Evolutionary conservation across 2,329 filamentous ascomycete genomes (phyloP).

Genomic region (Delphinella strobiligena): DNA sequence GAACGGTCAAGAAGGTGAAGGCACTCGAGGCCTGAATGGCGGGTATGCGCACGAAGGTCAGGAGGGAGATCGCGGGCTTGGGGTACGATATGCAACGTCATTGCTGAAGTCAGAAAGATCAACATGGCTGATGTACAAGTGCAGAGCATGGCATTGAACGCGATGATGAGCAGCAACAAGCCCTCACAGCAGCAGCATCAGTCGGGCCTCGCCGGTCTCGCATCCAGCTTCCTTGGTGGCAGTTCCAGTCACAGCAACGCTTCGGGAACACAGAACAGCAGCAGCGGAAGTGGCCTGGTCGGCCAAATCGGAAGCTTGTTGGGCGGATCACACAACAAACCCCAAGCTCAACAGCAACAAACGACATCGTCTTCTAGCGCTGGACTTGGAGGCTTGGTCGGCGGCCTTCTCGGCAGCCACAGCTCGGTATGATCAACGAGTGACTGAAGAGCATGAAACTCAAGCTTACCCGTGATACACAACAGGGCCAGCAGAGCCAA

Average conservation of each 20-base stretch:
- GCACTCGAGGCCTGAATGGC: slow-evolving; percentile 16
- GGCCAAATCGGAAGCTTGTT: slow-evolving; percentile 14
- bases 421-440: slow-evolving; percentile 9
- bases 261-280: not conserved
- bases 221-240: slow-evolving; percentile 20
- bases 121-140: not conserved
- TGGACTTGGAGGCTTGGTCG: slow-evolving; percentile 11
- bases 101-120: not conserved
- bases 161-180: slow-evolving; percentile 19
- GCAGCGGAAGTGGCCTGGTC: not conserved
- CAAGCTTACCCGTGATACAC: not conserved
- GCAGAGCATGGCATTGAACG: slow-evolving; percentile 16
- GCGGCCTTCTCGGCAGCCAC: slow-evolving; percentile 12
- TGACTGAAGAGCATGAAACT: not conserved
- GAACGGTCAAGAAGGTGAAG: slow-evolving; percentile 11
- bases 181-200: slow-evolving; percentile 12
- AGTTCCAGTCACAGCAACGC: slow-evolving; percentile 10
- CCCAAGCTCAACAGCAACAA: slow-evolving; percentile 12
- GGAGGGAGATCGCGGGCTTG: slow-evolving; percentile 16
- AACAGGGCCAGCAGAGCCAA: slow-evolving; percentile 7
- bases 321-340: slow-evolving; percentile 18
- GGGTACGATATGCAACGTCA: slow-evolving; percentile 12
- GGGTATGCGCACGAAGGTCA: slow-evolving; percentile 9
- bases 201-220: slow-evolving; percentile 18
- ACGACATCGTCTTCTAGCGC: slow-evolving; percentile 1